Evolutionary conservation across 495 filamentous ascomycete species (phyloP).

Genomic region (Daldinia grandis): DNA sequence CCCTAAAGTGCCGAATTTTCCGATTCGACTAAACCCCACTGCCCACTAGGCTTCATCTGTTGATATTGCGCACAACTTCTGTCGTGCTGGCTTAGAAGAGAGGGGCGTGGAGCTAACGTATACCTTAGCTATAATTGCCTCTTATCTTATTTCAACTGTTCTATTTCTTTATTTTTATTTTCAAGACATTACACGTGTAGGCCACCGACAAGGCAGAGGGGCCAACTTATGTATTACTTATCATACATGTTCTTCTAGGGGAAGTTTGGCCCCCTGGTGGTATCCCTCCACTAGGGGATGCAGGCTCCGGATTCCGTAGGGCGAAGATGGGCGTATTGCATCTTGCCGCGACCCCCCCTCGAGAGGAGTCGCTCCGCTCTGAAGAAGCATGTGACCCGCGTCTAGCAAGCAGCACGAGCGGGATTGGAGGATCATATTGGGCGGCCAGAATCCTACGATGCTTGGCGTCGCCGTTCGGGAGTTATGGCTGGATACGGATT

Average conservation of each 20-base stretch:
- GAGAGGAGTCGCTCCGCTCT: slow-evolving; percentile 31
- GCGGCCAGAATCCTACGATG: slow-evolving; percentile 29
- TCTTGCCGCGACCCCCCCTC: slow-evolving; percentile 38
- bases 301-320: slow-evolving; percentile 32
- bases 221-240: slow-evolving; percentile 23
- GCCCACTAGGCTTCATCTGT: background rate
- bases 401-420: slow-evolving; percentile 17
- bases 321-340: slow-evolving; percentile 32
- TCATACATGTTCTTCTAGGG: slow-evolving; percentile 26
- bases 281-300: slow-evolving; percentile 41
- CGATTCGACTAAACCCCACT: slow-evolving; percentile 25
- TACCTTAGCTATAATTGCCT: slow-evolving; percentile 23
- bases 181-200: slow-evolving; percentile 31
- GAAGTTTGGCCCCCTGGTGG: slow-evolving; percentile 25
- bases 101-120: slow-evolving; percentile 36
- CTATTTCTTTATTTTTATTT: too few relatives aligned
- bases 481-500: slow-evolving; percentile 24
- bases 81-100: slow-evolving; percentile 15
- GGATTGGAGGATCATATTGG: slow-evolving; percentile 32
- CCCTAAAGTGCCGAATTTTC: slow-evolving; percentile 30
- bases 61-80: background rate
- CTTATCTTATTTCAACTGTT: too few relatives aligned
- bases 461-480: slow-evolving; percentile 30
- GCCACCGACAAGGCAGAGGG: slow-evolving; percentile 21
- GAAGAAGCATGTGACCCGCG: slow-evolving; percentile 34